Evolutionary conservation across 768 basidiomycete genomes (phyloP), one percentile per base, ranked within the genome.

Genomic region (Cyathus striatus): DNA sequence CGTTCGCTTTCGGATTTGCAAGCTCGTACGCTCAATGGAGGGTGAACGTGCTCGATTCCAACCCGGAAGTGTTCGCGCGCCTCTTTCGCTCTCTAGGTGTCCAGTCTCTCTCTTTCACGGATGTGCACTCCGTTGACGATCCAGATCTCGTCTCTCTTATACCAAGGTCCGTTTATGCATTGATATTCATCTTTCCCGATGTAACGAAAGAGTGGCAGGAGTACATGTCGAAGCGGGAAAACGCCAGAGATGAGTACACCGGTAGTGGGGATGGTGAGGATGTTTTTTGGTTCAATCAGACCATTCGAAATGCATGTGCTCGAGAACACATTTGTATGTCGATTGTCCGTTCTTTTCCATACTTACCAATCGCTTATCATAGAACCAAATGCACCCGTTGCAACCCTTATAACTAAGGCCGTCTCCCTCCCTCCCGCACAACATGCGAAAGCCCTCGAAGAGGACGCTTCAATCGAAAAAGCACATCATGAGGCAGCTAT

Each of bases 231-330:
- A 52, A 54, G n/a, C 53, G 56, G 27, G 58, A 63, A 26, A 51
- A 52, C 14, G 36, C 45, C 2, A 53, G 53, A 41, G 44, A 48
- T 1, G 49, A 46, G 6, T 66, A 66, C 41, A 48, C 48, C 14
- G 63, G 62, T n/a, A 46, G 45, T 23, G 66, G 64, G 16, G 53
- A 55, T 23, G 47, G 42, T 7, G 66, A 66, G 42, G 55, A 55
- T 12, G 62, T 60, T n/a, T 44, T 64, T n/a, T 68, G 65, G 65
- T 64, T 59, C 48, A 44, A 60, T 33, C 66, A 68, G 43, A 65
- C 64, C 17, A 68, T 68, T 30, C 47, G 56, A n/a, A 66, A 68
- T 40, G 66, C 66, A 1, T 68, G 66, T 42, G 51, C 50, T 6
- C 46, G 38, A 24, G 39, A 35, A 41, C 57, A 46, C 43, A 59